Percentiles rank a stretch among this genome's conserved stretches.
Conservation (phyloP, 192 early-diverging fungal species). For the Coemansia asiatica region DNA sequence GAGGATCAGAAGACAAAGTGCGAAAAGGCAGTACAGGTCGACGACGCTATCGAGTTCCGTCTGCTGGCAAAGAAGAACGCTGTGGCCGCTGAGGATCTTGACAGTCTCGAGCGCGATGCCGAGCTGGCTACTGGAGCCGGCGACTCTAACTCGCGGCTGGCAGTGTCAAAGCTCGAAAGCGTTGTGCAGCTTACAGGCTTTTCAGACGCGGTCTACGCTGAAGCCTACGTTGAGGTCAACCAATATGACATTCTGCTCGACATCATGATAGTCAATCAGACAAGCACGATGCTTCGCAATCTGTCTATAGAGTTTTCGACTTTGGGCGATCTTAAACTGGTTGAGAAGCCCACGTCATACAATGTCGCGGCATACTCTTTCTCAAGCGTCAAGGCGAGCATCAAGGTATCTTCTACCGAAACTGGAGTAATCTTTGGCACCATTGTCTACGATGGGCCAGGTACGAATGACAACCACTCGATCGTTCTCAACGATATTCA, state of each 20-base stretch:
- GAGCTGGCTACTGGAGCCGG: slow-evolving; percentile 83
- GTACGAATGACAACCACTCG: slow-evolving; percentile 84
- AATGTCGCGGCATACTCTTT: slow-evolving; percentile 90
- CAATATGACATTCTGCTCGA: slow-evolving; percentile 97
- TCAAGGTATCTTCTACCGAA: slow-evolving; percentile 98
- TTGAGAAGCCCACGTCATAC: slow-evolving; percentile 87
- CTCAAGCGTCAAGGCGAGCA: slow-evolving; percentile 93
- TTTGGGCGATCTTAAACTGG: slow-evolving; percentile 94
- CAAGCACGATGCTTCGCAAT: slow-evolving; percentile 91
- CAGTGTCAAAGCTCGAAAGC: slow-evolving; percentile 89
- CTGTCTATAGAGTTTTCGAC: slow-evolving; percentile 98
- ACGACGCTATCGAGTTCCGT: slow-evolving; percentile 87
- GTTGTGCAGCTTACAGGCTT: slow-evolving; percentile 97
- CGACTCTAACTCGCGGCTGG: slow-evolving; percentile 59
- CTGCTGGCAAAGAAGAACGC: slow-evolving; percentile 73
- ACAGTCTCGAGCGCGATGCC: slow-evolving; percentile 85
- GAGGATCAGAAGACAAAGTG: slow-evolving; percentile 31
- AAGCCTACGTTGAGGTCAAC: slow-evolving; percentile 95
- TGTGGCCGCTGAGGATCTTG: slow-evolving; percentile 58
- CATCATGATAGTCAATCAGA: slow-evolving; percentile 97
- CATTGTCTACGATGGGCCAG: slow-evolving; percentile 97
- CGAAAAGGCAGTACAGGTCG: slow-evolving; percentile 68
- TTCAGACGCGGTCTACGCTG: slow-evolving; percentile 98
- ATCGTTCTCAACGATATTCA: slow-evolving; percentile 97
- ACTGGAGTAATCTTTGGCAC: slow-evolving; percentile 98